Evolutionary conservation across 768 basidiomycete genomes (phyloP), one percentile per base, ranked within the genome.

Genomic region (Pleurotus djamor): DNA sequence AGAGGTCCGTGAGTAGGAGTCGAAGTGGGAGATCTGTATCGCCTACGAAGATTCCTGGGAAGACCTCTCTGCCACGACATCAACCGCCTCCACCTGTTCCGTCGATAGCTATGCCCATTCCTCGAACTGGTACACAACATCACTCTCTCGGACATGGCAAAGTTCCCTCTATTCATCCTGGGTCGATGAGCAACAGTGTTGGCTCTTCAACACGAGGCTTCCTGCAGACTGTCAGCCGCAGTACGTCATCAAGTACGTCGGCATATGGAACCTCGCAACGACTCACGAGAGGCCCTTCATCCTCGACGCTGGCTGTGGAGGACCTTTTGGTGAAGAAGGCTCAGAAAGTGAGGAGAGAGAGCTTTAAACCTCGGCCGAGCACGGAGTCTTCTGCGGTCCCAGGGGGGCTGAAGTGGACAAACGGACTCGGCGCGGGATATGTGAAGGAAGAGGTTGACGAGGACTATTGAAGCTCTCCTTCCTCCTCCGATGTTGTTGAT

Each of bases 321-420:
- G 68, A 72, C n/a, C 64, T 64, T 58, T 63, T 68, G 14, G 74
- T 74, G 59, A 78, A 76, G 69, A 87, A 85, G 65, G 79, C 80
- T 34, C 71, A 79, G 43, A 73, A 84, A 52, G 82, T 83, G 43
- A 72, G 80, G 60, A 79, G 88, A 62, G 91, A 94, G 74, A 94
- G 91, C 71, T 94, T 94, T 71, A 90, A 84, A 68, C 92, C 92
- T 8, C 78, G 92, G 37, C 83, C 90, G 45, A 93, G 91, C 65
- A 71, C 85, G 16, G 91, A 92, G 63, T 76, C 41, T n/a, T n/a
- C 14, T 17, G 56, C 14, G 13, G 49, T 21, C 3, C 17, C 35
- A 7, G 59, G 63, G 48, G 32, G 68, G 51, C 76, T 76, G 58
- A 60, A 67, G 41, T 67, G 66, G 16, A 59, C 62, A 48, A 63